A percentile compares a stretch with the other conserved stretches of the same genome.
phyloP scores from a whole-genome alignment of 768 basidiomycete genomes.

The Polyporus arcularius region DNA sequence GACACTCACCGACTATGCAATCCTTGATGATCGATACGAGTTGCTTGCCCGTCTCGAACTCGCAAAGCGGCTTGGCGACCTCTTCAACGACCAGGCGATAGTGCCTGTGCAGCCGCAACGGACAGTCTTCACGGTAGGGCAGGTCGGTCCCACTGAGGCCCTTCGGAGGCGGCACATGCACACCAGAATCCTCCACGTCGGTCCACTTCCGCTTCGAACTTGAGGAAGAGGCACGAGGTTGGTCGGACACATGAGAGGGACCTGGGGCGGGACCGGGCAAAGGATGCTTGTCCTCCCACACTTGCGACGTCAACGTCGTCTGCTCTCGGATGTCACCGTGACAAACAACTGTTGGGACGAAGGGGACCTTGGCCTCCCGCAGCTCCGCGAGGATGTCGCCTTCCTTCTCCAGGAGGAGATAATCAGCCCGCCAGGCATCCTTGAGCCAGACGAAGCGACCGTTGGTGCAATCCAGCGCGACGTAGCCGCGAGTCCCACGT shows the following conservation, averaged over 20 bases:
- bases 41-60: background rate
- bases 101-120: background rate
- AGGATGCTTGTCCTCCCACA: background rate
- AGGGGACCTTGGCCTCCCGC: background rate
- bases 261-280: background rate
- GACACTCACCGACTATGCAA: background rate
- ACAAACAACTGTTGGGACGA: background rate
- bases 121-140: background rate
- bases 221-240: background rate
- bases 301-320: background rate
- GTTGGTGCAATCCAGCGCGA: slow-evolving; percentile 8
- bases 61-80: background rate
- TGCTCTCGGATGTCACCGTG: slow-evolving; percentile 1
- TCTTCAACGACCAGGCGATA: slow-evolving; percentile 9
- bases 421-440: slow-evolving; percentile 7
- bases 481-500: slow-evolving; percentile 16
- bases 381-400: background rate
- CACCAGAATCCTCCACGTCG: background rate
- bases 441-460: slow-evolving; percentile 8
- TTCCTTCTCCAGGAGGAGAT: background rate
- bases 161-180: background rate
- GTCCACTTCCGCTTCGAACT: background rate
- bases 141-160: background rate
- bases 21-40: background rate
- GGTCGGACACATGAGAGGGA: too few species aligned